These are phyloP conservation scores for Trichosporon sp. DNA, from an alignment of 1,284 basidiomycete genomes.

Conservation along the genomic window DNA sequence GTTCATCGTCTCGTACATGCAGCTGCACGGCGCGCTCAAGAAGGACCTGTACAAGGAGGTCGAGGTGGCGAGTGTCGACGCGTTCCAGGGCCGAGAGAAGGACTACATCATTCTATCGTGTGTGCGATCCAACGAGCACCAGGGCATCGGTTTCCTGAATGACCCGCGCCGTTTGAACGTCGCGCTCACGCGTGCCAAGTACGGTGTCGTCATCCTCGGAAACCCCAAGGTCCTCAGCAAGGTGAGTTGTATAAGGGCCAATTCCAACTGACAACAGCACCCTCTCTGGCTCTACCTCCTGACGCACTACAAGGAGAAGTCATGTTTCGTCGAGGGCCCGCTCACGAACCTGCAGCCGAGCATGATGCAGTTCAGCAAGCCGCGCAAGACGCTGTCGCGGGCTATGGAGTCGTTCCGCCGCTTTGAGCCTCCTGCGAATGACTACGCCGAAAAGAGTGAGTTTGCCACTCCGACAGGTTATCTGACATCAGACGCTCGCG, in stretches of 20 bases:
- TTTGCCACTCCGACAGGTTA: neutral
- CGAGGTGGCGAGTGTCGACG: slow-evolving; percentile 97
- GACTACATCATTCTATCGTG: slow-evolving; percentile 99
- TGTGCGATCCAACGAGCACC: slow-evolving; percentile 98
- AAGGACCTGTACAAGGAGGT: slow-evolving; percentile 99
- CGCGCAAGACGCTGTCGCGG: slow-evolving; percentile 74
- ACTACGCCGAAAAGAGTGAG: slow-evolving; percentile 53
- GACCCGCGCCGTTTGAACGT: slow-evolving; percentile 96
- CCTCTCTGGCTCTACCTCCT: slow-evolving; percentile 97
- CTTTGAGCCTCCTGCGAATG: slow-evolving; percentile 68
- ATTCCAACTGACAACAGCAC: slow-evolving; percentile 59
- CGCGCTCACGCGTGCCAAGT: slow-evolving; percentile 94
- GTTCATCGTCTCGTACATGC: slow-evolving; percentile 99
- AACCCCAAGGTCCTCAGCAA: slow-evolving; percentile 99
- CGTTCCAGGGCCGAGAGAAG: slow-evolving; percentile 99
- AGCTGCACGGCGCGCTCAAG: slow-evolving; percentile 95
- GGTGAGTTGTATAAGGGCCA: slow-evolving; percentile 56
- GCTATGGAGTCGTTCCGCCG: slow-evolving; percentile 86
- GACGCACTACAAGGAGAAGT: slow-evolving; percentile 97
- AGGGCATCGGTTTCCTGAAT: slow-evolving; percentile 98
- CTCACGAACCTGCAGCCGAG: slow-evolving; percentile 92
- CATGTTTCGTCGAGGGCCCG: slow-evolving; percentile 89
- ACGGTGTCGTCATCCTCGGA: slow-evolving; percentile 94
- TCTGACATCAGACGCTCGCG: slow-evolving; percentile 53
- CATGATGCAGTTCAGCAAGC: slow-evolving; percentile 99